These are phyloP conservation scores for Leccinum pachyderme DNA, from an alignment of 1,284 basidiomycete species.

Conservation along the genomic window DNA sequence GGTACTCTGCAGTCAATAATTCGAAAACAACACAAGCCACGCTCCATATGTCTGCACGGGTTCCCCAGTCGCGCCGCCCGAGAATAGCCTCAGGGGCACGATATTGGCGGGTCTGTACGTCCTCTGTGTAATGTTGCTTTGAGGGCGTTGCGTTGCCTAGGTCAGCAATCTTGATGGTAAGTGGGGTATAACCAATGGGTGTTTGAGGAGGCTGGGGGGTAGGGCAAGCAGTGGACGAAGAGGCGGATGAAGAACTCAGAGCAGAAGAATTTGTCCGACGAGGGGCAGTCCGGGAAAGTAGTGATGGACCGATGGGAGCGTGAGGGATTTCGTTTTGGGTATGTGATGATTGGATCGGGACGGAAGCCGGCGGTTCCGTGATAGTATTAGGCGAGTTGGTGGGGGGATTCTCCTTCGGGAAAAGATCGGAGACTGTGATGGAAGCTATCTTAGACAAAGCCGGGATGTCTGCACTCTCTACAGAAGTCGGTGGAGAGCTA, in stretches of 20 bases:
- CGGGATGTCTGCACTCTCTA: constrained; percentile 44
- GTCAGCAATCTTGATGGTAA: constrained; percentile 91
- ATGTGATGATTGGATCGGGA: constrained; percentile 27
- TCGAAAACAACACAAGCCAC: constrained; percentile 87
- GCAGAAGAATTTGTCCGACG: constrained; percentile 31
- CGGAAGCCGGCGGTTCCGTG: constrained; percentile 18
- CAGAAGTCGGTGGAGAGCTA: constrained; percentile 58
- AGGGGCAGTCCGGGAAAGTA: constrained; percentile 68
- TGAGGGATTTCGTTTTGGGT: constrained; percentile 21
- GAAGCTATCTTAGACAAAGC: constrained; percentile 42
- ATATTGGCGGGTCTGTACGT: constrained; percentile 94
- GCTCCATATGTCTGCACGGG: constrained; percentile 86
- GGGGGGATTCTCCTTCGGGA: constrained; percentile 4
- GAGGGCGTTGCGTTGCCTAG: constrained; percentile 85
- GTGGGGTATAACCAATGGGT: constrained; percentile 39
- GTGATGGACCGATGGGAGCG: constrained; percentile 45
- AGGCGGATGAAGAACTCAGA: constrained; percentile 20
- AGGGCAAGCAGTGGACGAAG: constrained; percentile 26
- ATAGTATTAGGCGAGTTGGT: not conserved
- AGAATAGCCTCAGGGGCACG: constrained; percentile 89
- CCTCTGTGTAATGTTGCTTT: constrained; percentile 85
- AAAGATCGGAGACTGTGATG: constrained; percentile 31
- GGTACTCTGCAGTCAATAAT: constrained; percentile 81
- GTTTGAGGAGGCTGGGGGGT: constrained; percentile 27
- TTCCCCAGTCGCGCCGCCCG: constrained; percentile 83